phyloP scores from a whole-genome alignment of 495 filamentous ascomycete species.

The Hypoxylon lenormandii region DNA sequence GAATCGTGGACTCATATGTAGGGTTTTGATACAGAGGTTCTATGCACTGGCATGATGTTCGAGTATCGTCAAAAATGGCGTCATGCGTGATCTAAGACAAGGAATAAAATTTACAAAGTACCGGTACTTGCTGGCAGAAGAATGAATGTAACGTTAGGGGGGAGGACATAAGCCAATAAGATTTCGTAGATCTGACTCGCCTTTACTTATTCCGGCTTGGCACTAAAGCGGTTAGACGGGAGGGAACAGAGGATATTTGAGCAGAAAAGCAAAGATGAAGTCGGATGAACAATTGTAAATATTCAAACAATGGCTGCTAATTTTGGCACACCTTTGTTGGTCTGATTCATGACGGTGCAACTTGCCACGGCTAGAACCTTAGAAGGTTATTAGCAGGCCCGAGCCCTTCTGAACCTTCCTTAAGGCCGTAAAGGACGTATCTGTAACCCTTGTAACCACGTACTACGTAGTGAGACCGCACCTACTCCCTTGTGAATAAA shows the following conservation, averaged over 20 bases:
- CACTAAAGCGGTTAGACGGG: constrained; percentile 28
- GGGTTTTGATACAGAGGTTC: too few relatives aligned
- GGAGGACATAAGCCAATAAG: constrained; percentile 30
- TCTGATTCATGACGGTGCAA: not conserved
- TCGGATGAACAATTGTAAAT: not conserved
- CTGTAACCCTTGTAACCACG: too few relatives aligned
- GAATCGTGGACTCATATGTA: too few relatives aligned
- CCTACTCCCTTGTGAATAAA: constrained; percentile 8
- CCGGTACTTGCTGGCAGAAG: not conserved
- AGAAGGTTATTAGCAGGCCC: not conserved
- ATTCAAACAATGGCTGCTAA: constrained; percentile 18
- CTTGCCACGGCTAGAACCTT: not conserved
- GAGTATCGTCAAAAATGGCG: too few relatives aligned
- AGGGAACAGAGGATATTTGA: constrained; percentile 21
- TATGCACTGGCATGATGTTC: too few relatives aligned
- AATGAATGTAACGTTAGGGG: not conserved
- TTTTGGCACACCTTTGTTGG: constrained; percentile 11
- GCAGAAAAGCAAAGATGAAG: constrained; percentile 12
- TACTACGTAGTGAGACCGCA: constrained; percentile 15
- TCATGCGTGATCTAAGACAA: too few relatives aligned
- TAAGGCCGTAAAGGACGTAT: constrained; percentile 23
- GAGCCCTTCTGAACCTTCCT: not conserved
- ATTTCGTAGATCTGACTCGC: constrained; percentile 15
- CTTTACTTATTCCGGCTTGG: constrained; percentile 45
- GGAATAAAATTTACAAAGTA: constrained; percentile 1